Conservation (phyloP, 371 early-diverging fungal genomes). For the Chytridiales sp. region DNA sequence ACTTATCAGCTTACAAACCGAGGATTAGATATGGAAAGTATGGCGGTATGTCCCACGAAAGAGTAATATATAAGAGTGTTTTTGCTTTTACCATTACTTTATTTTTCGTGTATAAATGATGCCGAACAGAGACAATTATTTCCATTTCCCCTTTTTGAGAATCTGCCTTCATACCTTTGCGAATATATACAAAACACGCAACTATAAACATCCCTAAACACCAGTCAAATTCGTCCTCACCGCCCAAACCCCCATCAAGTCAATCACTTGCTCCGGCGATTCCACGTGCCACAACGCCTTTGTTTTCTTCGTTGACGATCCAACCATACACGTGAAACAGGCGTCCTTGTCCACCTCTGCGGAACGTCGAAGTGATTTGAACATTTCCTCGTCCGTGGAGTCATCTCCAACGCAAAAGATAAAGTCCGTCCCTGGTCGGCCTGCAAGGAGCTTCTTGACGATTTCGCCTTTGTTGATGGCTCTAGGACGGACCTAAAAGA, state of each 20-base stretch:
- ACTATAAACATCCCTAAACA: too few species aligned
- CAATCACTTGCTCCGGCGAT: slow-evolving; percentile 42
- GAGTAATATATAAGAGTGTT: too few species aligned
- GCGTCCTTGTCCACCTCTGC: slow-evolving; percentile 33
- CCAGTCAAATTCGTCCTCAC: too few species aligned
- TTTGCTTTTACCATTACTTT: too few species aligned
- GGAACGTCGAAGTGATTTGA: slow-evolving; percentile 30
- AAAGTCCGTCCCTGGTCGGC: slow-evolving; percentile 69
- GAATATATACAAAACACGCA: too few species aligned
- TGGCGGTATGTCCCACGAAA: too few species aligned
- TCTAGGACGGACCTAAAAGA: slow-evolving; percentile 43
- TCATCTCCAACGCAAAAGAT: slow-evolving; percentile 96
- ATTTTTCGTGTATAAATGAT: too few species aligned
- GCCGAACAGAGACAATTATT: too few species aligned
- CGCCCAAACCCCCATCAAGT: slow-evolving; percentile 39
- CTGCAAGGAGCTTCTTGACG: slow-evolving; percentile 69
- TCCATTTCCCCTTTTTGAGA: too few species aligned
- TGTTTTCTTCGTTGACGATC: slow-evolving; percentile 75
- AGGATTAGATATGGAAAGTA: slow-evolving; percentile 13
- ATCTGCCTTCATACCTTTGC: too few species aligned
- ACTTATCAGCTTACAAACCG: slow-evolving; percentile 28
- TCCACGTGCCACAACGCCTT: slow-evolving; percentile 75
- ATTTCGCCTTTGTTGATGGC: slow-evolving; percentile 81
- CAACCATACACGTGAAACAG: slow-evolving; percentile 69
- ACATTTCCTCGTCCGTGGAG: slow-evolving; percentile 97